Evolutionary conservation across 495 filamentous ascomycete species (phyloP).

Genomic region (Aspergillus saccharolyticus): DNA sequence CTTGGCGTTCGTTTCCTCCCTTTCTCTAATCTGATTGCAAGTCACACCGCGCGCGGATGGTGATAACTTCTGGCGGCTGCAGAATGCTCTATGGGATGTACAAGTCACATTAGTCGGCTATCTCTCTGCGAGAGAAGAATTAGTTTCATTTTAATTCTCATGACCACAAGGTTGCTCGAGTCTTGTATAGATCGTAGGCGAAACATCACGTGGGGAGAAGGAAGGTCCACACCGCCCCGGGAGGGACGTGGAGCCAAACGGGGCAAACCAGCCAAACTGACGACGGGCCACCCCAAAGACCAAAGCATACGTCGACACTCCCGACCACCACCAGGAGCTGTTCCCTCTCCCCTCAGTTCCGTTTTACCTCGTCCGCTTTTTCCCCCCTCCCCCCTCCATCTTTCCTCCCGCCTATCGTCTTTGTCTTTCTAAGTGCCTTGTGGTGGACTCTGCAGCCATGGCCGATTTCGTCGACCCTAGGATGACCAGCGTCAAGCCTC

Average conservation of each 20-base stretch:
- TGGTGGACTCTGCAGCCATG: conserved; percentile 40
- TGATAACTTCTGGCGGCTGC: neutral
- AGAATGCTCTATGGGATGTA: neutral
- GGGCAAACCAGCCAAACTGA: neutral
- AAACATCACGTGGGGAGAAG: conserved; percentile 4
- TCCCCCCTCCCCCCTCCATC: conserved; percentile 2
- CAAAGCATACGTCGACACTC: conserved; percentile 7
- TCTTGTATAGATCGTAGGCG: neutral
- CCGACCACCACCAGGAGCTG: conserved; percentile 3
- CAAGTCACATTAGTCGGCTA: neutral
- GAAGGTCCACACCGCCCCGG: conserved; percentile 1
- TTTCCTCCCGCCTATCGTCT: conserved; percentile 1
- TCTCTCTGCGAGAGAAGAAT: neutral
- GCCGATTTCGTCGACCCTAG: conserved; percentile 65
- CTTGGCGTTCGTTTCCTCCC: neutral
- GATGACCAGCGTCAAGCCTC: conserved; percentile 75
- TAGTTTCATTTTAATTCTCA: too few species aligned
- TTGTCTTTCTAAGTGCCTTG: neutral
- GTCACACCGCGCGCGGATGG: neutral
- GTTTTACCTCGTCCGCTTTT: conserved; percentile 11
- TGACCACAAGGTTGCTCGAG: too few species aligned
- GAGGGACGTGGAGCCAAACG: neutral
- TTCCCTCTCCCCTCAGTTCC: neutral
- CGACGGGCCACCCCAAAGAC: neutral
- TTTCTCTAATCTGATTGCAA: neutral